Evolutionary conservation across 306 rosid species (phyloP).

Genomic region (Ochetophila trinervis): DNA sequence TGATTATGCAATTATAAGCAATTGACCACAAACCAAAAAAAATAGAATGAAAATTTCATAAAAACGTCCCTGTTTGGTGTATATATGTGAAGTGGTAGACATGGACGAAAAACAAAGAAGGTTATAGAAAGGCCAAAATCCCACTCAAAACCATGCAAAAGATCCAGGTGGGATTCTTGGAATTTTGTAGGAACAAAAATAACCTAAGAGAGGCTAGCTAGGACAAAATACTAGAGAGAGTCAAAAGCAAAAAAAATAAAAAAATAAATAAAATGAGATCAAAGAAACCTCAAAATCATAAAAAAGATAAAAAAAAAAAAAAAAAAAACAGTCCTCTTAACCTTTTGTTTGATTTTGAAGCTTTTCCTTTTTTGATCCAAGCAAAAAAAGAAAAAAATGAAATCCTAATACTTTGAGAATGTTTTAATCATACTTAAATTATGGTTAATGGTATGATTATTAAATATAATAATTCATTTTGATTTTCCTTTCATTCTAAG

Average conservation of each 20-base stretch:
- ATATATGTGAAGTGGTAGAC: constrained; percentile 11
- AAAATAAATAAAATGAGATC: neutral
- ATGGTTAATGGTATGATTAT: constrained; percentile 14
- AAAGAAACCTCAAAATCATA: constrained; percentile 1
- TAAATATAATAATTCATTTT: constrained; percentile 23
- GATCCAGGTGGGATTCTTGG: constrained; percentile 23
- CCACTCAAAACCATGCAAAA: constrained; percentile 57
- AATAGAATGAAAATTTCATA: neutral
- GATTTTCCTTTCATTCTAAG: constrained; percentile 8
- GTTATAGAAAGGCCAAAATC: constrained; percentile 41
- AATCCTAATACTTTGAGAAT: no score
- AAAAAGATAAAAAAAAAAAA: neutral
- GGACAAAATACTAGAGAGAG: constrained; percentile 8
- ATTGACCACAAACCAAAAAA: constrained; percentile 21
- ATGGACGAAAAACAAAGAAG: constrained; percentile 19
- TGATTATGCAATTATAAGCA: constrained; percentile 53
- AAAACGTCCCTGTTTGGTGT: constrained; percentile 38
- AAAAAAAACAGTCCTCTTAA: neutral
- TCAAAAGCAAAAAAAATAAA: constrained; percentile 10
- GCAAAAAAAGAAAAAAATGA: no score
- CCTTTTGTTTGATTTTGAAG: constrained; percentile 2
- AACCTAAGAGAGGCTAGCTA: neutral
- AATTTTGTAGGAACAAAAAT: constrained; percentile 10
- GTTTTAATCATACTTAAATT: neutral
- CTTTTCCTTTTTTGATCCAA: neutral